Conservation (phyloP, 176 grass and related monocot species). For the Oryza meridionalis region DNA sequence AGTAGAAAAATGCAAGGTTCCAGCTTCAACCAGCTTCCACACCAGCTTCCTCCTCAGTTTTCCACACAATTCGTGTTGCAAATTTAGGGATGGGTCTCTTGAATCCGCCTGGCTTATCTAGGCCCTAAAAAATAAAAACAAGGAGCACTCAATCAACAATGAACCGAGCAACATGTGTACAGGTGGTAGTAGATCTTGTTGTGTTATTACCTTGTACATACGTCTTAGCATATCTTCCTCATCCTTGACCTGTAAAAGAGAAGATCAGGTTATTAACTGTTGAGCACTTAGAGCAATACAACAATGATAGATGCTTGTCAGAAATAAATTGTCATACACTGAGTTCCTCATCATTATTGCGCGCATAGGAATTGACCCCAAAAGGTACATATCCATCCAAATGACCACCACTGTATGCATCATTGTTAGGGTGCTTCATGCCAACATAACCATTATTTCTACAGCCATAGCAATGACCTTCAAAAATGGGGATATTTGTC, state of each 20-base stretch:
- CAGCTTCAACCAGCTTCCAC: no score
- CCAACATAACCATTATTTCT: no score
- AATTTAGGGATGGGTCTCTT: no score
- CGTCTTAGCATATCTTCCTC: conserved; percentile 10
- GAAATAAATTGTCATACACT: neutral
- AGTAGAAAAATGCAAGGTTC: no score
- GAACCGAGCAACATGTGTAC: neutral
- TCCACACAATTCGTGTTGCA: no score
- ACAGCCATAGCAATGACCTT: conserved; percentile 14
- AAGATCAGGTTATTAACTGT: neutral
- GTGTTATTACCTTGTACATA: conserved; percentile 5
- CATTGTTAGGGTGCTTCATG: conserved; percentile 1
- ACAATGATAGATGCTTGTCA: neutral
- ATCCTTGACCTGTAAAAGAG: neutral
- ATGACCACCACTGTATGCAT: neutral
- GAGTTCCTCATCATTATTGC: neutral
- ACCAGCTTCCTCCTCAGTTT: no score
- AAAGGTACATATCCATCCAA: neutral
- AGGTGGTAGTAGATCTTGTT: neutral
- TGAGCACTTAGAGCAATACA: neutral
- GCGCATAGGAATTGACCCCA: neutral
- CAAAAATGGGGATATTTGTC: neutral
- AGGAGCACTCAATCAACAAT: neutral
- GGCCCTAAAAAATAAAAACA: neutral
- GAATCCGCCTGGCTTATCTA: neutral